Conservation (phyloP, 2,329 filamentous ascomycete species). For the Beauveria australis region DNA sequence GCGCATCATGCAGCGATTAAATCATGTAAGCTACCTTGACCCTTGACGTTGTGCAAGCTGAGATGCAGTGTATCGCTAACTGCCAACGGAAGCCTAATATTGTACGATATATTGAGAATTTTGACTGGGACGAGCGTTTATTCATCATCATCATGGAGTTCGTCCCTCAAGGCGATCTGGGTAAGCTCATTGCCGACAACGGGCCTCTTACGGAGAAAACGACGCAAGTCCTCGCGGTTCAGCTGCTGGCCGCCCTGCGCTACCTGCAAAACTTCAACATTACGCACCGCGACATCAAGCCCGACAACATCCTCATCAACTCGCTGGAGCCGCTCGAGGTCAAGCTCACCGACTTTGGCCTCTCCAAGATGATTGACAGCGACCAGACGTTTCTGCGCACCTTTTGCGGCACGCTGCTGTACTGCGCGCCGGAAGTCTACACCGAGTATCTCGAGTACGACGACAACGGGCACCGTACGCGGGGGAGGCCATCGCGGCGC, state of each 20-base stretch:
- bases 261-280: constrained; percentile 86
- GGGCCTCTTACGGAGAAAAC: constrained; percentile 58
- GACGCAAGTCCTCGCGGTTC: constrained; percentile 63
- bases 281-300: constrained; percentile 97
- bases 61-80: background rate
- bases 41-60: background rate
- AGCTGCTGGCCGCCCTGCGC: constrained; percentile 72
- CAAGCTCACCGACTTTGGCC: constrained; percentile 91
- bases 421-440: constrained; percentile 95
- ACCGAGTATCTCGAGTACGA: constrained; percentile 63
- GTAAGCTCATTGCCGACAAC: constrained; percentile 56
- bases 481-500: constrained; percentile 56
- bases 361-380: constrained; percentile 89
- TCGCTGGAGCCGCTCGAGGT: constrained; percentile 66
- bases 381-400: constrained; percentile 90
- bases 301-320: constrained; percentile 88
- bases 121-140: constrained; percentile 71
- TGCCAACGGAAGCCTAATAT: constrained; percentile 61
- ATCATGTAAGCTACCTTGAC: constrained; percentile 57
- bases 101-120: constrained; percentile 82
- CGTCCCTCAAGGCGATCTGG: constrained; percentile 74
- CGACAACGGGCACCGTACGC: constrained; percentile 55
- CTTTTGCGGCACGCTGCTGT: constrained; percentile 91
- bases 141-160: constrained; percentile 99
- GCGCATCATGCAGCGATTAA: constrained; percentile 81